Percentiles rank a stretch among this genome's conserved stretches.
Evolutionary conservation across 495 filamentous ascomycete genomes (phyloP).

Genomic region (Paragyromitra xinjiangensis): DNA sequence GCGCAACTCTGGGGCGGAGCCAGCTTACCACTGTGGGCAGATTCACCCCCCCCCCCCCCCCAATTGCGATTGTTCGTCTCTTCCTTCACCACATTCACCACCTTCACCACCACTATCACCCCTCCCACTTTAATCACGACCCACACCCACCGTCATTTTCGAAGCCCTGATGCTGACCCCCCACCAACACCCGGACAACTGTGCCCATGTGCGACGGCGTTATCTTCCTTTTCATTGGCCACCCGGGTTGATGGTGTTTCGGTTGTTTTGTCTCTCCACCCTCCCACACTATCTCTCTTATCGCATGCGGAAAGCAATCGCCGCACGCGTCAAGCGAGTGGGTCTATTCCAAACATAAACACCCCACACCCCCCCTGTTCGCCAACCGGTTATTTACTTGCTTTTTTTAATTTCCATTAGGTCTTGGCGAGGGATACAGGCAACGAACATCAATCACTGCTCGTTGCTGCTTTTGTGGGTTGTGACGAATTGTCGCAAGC

Average conservation of each 20-base stretch:
- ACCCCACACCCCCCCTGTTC: slow-evolving; percentile 32
- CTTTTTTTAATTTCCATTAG: slow-evolving; percentile 26
- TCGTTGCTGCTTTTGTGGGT: slow-evolving; percentile 34
- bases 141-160: slow-evolving; percentile 38
- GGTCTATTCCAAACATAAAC: slow-evolving; percentile 43
- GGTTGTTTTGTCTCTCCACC: slow-evolving; percentile 34
- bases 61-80: slow-evolving; percentile 7
- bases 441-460: slow-evolving; percentile 1
- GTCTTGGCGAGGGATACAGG: slow-evolving; percentile 23
- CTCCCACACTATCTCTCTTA: slow-evolving; percentile 49
- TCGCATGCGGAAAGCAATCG: slow-evolving; percentile 53
- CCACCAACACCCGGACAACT: slow-evolving; percentile 30
- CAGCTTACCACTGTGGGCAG: slow-evolving; percentile 5
- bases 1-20: slow-evolving; percentile 1
- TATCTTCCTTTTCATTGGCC: slow-evolving; percentile 34
- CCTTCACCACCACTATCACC: background rate
- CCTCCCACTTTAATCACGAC: slow-evolving; percentile 33
- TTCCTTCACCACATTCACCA: slow-evolving; percentile 15
- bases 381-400: slow-evolving; percentile 52
- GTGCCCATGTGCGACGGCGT: slow-evolving; percentile 37
- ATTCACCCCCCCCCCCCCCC: background rate
- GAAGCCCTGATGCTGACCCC: slow-evolving; percentile 40
- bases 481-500: slow-evolving; percentile 18
- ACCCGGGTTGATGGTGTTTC: slow-evolving; percentile 29
- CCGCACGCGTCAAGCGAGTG: slow-evolving; percentile 54